Evolutionary conservation across 306 rosid genomes (phyloP), one percentile per base, ranked within the genome.

Genomic region (Citrullus amarus): DNA sequence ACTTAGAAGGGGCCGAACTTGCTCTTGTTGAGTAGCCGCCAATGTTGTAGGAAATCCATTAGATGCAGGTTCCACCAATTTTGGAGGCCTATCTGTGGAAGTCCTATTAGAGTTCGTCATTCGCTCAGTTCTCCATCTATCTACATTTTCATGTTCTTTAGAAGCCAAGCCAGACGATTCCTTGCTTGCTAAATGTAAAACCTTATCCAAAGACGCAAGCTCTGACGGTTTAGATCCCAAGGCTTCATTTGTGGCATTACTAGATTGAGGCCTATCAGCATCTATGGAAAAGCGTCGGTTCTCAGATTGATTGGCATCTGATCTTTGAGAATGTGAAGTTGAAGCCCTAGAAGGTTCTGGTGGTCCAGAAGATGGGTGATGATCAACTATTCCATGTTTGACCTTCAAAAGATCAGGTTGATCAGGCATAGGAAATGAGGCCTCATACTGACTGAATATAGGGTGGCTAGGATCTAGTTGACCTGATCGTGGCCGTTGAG

Each of bases 1-100:
- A 88, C 99, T 96, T 77, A 96, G 97, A 88, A 96, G 98, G 79
- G 99, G 99, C 56, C 99, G 87, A 63, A 92, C 97, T 81, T 90
- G 97, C 82, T 96, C 99, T 79, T 90, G 97, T 78, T 87, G 96
- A 58, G 82, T 56, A 70, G 81, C 78, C 71, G 80, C 75, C 75
- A 83, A 87, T 25, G 89, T 48, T 20, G 84, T 81, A 58, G 91
- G 70, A 85, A 88, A 78, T 66, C 97, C 97, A 83, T 88, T 92
- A 46, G 91, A 86, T 79, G 88, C 80, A 82, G 87, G 83, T 81
- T 92, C 98, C 80, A 87, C 57, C 60, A 81, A 80, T 87, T 94
- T 94, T 32, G 91, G 82, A 80, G 88, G 76, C 76, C 91, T 88
- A 69, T 95, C 98, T 46, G 93, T 86, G 76, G 97, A 87, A 78